Base-by-base conservation (phyloP, 768 basidiomycete species). In the Xanthoconium purpureum region DNA sequence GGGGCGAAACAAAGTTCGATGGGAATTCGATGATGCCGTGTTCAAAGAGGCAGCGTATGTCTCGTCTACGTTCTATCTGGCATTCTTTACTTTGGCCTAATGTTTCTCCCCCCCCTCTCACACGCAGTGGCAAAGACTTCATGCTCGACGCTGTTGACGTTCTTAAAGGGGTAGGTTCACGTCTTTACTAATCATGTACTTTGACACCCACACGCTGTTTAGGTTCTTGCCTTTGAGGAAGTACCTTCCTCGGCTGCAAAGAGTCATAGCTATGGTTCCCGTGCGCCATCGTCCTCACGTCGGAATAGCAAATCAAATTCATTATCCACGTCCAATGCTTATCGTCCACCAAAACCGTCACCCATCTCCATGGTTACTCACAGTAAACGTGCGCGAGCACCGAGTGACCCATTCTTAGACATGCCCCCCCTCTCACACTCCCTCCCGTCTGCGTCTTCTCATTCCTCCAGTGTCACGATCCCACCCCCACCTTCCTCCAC, bases 11-110 rank as follows among this genome's bases (percentile, higher is more conserved):
- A 77, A 81, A 63, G 84, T 95, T 52, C 82, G 89, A 64, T 96
- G 94, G 94, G 91, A 94, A 75, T 77, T 95, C 20, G 94, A 96
- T 71, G 94, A 96, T 76, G 92, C 92, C 18, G 91, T 95, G 15
- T 92, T 95, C 75, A 88, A 93, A 67, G 94, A 96, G 74, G 84
- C 92, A 60, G 93, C 90, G 93, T 93, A 78, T 78, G 93, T 83
- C 35, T 37, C 33, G 52, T 29, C 45, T 8, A 44, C 52, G 33
- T 56, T 58, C 52, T 59, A 42, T 52, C 51, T 39, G 29, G 6
- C 28, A 28, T 54, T 37, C 30, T 35, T 45, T 58, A 37, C 2
- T 52, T 55, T 59, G 17, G 29, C 59, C 59, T 59, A 29, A 65
- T 47, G 24, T 58, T 55, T 60, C 14, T 55, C 60, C 14, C 47